Percentiles rank a stretch among this genome's conserved stretches.
Evolutionary conservation across 352 stramenopile species (phyloP).

Genomic region (Phytophthora brassicae): DNA sequence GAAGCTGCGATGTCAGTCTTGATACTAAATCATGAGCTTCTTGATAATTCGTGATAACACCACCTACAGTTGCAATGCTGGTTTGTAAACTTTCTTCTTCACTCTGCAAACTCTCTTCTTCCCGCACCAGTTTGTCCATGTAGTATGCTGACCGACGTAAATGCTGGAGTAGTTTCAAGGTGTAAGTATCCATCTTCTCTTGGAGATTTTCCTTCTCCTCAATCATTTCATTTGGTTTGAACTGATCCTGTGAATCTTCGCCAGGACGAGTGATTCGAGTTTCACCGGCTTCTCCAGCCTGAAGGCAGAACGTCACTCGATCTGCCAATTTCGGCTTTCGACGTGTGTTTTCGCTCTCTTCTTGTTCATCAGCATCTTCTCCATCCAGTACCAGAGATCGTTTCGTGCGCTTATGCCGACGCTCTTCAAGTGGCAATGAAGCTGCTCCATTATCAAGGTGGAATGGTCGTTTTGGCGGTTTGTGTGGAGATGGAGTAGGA

Average conservation of each 20-base stretch:
- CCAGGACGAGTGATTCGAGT: constrained; percentile 51
- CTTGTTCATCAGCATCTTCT: constrained; percentile 4
- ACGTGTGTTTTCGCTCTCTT: constrained; percentile 17
- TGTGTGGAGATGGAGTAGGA: constrained; percentile 35
- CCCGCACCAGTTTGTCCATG: constrained; percentile 57
- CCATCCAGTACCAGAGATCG: constrained; percentile 39
- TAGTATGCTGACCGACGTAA: constrained; percentile 59
- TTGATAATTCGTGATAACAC: constrained; percentile 39
- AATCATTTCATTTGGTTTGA: constrained; percentile 12
- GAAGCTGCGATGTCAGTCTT: constrained; percentile 41
- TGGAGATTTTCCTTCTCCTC: constrained; percentile 33
- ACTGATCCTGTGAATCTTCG: constrained; percentile 53
- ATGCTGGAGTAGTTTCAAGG: constrained; percentile 70
- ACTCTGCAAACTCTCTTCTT: constrained; percentile 52
- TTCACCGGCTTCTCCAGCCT: constrained; percentile 32
- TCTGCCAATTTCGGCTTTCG: constrained; percentile 46
- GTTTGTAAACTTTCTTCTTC: constrained; percentile 41
- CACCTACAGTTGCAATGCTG: constrained; percentile 27
- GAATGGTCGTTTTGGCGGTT: constrained; percentile 38
- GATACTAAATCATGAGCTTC: constrained; percentile 42
- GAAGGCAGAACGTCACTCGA: constrained; percentile 58
- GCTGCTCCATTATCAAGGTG: constrained; percentile 14
- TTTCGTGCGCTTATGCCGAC: constrained; percentile 47
- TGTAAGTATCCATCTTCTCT: constrained; percentile 48
- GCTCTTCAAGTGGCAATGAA: constrained; percentile 34